Conservation (phyloP, 2,329 filamentous ascomycete genomes). For the Calonectria leucothoes region DNA sequence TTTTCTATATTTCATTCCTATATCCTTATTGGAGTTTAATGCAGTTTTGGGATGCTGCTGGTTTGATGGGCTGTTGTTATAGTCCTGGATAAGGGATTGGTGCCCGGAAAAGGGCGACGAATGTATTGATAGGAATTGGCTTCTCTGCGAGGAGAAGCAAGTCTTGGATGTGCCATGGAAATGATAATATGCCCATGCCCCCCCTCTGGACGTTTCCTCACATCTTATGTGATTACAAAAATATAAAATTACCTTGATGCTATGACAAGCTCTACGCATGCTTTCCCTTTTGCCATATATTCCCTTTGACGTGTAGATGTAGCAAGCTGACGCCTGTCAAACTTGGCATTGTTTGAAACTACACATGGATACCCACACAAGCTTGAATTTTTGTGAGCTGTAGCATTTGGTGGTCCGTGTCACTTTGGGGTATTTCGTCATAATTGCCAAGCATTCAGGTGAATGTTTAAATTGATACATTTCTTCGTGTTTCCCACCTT, state of each 20-base stretch:
- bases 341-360: not conserved
- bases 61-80: conserved; percentile 28
- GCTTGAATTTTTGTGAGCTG: not conserved
- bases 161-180: conserved; percentile 10
- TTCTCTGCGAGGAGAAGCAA: not conserved
- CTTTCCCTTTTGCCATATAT: not conserved
- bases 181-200: conserved; percentile 5
- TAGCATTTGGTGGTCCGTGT: not conserved
- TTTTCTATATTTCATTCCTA: conserved; percentile 13
- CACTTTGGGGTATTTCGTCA: not conserved
- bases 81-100: conserved; percentile 4
- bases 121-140: conserved; percentile 15
- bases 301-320: not conserved
- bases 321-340: not conserved
- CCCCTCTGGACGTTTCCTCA: not conserved
- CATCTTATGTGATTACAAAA: conserved; percentile 4
- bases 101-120: not conserved
- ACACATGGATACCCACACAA: not conserved
- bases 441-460: not conserved
- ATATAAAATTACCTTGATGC: not conserved
- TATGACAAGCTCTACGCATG: not conserved
- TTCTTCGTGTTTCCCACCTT: not conserved
- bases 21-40: conserved; percentile 35
- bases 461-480: not conserved
- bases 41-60: conserved; percentile 37